Evolutionary conservation across 345 rosid species (phyloP), one percentile per base, ranked within the genome.

Genomic region (Turnera subulata): DNA sequence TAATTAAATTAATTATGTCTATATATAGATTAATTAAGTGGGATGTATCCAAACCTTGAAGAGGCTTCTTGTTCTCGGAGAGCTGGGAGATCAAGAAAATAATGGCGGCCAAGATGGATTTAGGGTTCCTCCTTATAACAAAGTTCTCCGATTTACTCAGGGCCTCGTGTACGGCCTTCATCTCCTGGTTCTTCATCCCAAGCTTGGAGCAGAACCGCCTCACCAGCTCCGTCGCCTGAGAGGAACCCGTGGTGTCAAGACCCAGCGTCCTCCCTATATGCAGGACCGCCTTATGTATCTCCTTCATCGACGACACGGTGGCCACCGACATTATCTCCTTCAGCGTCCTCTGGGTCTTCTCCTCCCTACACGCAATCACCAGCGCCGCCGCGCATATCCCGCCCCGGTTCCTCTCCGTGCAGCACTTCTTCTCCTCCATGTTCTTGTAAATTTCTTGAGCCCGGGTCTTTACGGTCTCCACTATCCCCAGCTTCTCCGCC

Each of bases 111-210:
- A 50, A 44, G 14, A 55, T 18, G 14, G 62, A 63, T 14, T 40
- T 53, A 1, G 69, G 75, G 53, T 6, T 64, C 58, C 70, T 59
- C 53, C 70, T 70, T 18, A 59, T 37, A 38, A 59, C 66, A 42
- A 59, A 22, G 21, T 59, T 61, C 39, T 59, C 58, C 1, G 65
- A 14, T 22, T 60, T 70, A 4, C 21, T 6, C 1, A 48, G 49
- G 20, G 58, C 65, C 54, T 70, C 65, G 39, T 59, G 62, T 4
- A 60, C 65, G 23, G 70, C 65, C 51, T 53, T 55, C n/a, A 59
- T 32, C n/a, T 20, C 44, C 11, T 17, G 51, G 1, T 58, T 49
- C 10, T 42, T 33, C 65, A 70, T 46, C 1, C 50, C 66, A 23
- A 70, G 66, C 50, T 64, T 43, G 10, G 49, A 48, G 50, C 70